phyloP scores from a whole-genome alignment of 2,329 filamentous ascomycete genomes.

The Balansia obtecta region DNA sequence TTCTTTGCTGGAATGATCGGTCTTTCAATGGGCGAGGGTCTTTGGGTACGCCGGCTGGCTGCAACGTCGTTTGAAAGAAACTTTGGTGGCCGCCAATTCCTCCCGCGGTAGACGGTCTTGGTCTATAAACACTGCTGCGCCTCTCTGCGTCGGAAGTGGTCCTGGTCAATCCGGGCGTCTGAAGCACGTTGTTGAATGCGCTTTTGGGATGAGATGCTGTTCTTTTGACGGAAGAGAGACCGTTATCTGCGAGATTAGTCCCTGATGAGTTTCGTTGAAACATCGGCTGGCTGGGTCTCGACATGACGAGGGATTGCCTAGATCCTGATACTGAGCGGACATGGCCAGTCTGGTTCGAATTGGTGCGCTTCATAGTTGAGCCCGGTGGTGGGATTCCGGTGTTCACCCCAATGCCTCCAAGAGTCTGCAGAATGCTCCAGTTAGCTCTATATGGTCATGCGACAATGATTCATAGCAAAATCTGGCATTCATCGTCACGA shows the following conservation, averaged over 20 bases:
- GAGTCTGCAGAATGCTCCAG: conserved; percentile 45
- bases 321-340: conserved; percentile 71
- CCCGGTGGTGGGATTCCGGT: conserved; percentile 79
- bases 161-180: conserved; percentile 42
- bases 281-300: conserved; percentile 72
- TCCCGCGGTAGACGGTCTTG: conserved; percentile 54
- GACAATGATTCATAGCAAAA: conserved; percentile 5
- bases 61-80: conserved; percentile 83
- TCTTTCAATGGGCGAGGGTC: conserved; percentile 84
- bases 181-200: conserved; percentile 9
- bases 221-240: conserved; percentile 73
- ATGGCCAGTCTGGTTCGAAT: conserved; percentile 60
- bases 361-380: conserved; percentile 89
- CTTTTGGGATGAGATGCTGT: conserved; percentile 70
- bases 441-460: conserved; percentile 6
- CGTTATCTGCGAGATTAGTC: conserved; percentile 64
- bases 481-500: conserved; percentile 3
- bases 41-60: conserved; percentile 66
- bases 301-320: conserved; percentile 73
- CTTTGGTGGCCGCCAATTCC: conserved; percentile 64
- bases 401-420: conserved; percentile 73
- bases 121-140: conserved; percentile 71
- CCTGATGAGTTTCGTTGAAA: conserved; percentile 80
- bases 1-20: conserved; percentile 63
- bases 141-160: conserved; percentile 43